A percentile compares a stretch with the other conserved stretches of the same genome.
These are phyloP conservation scores for Epichloe typhina DNA, from an alignment of 2,329 filamentous ascomycete species.

Conservation along the genomic window DNA sequence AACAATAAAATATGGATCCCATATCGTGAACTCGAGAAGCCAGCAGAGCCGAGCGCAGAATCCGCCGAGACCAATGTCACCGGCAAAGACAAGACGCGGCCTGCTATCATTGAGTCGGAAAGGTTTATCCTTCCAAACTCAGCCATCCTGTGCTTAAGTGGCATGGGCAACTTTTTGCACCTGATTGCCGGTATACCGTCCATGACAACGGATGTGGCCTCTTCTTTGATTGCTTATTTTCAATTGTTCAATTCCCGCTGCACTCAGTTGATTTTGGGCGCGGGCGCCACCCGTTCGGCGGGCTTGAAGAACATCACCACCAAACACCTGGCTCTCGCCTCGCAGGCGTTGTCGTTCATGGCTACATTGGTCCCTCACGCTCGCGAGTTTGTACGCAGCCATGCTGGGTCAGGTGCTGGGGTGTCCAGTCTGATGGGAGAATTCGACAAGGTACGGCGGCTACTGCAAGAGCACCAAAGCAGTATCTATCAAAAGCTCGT, in stretches of 20 bases:
- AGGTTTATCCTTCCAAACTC: constrained; percentile 77
- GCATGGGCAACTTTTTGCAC: constrained; percentile 70
- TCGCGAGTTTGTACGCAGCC: constrained; percentile 78
- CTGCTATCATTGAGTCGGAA: constrained; percentile 71
- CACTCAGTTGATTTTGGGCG: constrained; percentile 91
- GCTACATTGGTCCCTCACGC: constrained; percentile 80
- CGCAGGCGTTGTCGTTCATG: constrained; percentile 78
- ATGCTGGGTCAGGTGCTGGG: constrained; percentile 41
- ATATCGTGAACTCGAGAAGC: constrained; percentile 24
- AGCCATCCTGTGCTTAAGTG: constrained; percentile 66
- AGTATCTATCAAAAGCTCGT: constrained; percentile 87
- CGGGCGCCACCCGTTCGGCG: constrained; percentile 77
- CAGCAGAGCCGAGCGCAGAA: constrained; percentile 17
- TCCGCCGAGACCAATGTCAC: constrained; percentile 33
- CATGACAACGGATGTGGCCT: constrained; percentile 73
- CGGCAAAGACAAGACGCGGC: constrained; percentile 51
- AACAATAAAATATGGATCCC: constrained; percentile 46
- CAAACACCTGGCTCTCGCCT: constrained; percentile 83
- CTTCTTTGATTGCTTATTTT: constrained; percentile 70
- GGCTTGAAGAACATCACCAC: constrained; percentile 94
- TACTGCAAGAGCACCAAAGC: constrained; percentile 80
- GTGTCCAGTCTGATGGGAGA: constrained; percentile 56
- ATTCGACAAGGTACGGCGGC: constrained; percentile 74
- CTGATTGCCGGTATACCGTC: constrained; percentile 76
- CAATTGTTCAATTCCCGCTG: constrained; percentile 92